Evolutionary conservation across 768 basidiomycete genomes (phyloP), one percentile per base, ranked within the genome.

Genomic region (Leucogyrophana mollusca): DNA sequence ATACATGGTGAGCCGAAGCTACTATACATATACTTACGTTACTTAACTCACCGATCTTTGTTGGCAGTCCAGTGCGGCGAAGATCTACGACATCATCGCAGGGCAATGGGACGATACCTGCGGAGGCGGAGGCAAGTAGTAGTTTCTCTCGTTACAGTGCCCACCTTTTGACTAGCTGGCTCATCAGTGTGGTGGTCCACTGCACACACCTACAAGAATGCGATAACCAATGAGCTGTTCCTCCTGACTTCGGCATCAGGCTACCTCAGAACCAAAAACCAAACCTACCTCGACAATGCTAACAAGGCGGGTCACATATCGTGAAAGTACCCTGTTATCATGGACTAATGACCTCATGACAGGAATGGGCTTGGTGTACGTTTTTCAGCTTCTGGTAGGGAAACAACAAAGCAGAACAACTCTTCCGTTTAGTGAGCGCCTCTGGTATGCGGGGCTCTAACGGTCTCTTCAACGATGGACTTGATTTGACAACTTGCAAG

Each of bases 141-240:
- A 14, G n/a, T n/a, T n/a, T 13, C 16, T 49, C 1, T 4, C 17
- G 4, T 17, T 4, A 11, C 20, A 11, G 13, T 7, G 1, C 14
- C n/a, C 4, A 39, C 38, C 17, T 9, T 13, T 30, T 7, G 21
- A 25, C 10, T 23, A 2, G 21, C 32, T 47, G 18, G 40, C 3
- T 33, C 17, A 34, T 4, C 39, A 79, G 79, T 80, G 4, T 79
- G 78, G 77, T 82, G 79, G 80, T 76, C 76, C 8, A 69, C 68
- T 13, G 77, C 66, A 16, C 73, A 76, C 52, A 73, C 68, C 0
- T 81, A 81, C 66, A 82, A 82, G 64, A 80, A 81, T 43, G 77
- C 79, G 9, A 73, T 82, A 47, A 82, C 79, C n/a, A 81, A 82
- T 52, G 68, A 80, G 45, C 67, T 81, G 9, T 82, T 79, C 63